Base-by-base conservation (phyloP, 257 asterid species). In the Nicotiana attenuata region DNA sequence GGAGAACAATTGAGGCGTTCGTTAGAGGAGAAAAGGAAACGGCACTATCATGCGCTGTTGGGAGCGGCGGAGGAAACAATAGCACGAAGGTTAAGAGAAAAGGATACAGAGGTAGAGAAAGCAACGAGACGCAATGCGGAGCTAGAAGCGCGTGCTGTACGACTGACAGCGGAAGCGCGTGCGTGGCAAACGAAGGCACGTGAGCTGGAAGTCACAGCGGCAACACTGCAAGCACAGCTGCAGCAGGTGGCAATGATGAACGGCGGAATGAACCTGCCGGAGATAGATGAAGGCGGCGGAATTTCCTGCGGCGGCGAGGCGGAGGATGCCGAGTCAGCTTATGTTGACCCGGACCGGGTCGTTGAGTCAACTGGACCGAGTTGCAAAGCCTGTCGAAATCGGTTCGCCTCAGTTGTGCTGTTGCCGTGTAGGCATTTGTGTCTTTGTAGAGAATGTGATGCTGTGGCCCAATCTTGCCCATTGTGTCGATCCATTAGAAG, bases 371-470 rank as follows among this genome's bases (percentile, higher is more conserved):
- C 78, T 11, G 88, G 88, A 17, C 85, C 87, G 86, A 28, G 85
- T 66, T 89, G 92, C 63, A 84, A 83, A 81, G 84, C 84, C 20
- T 89, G 92, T 71, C 65, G 86, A 80, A 63, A 80, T 19, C 76
- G 88, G 38, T 87, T 64, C 29, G 92, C 92, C 4, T 75, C 92
- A 5, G 77, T 84, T 66, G 88, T 89, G 79, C 16, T 89, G 68
- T 53, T 89, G 83, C 92, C 92, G 55, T 89, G 92, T 57, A 84
- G 90, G 60, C 92, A 89, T 82, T 76, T 89, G 33, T 87, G 90
- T 38, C 65, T 89, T 0, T 89, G 92, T 67, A 41, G 41, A 52
- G 82, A 71, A 29, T 89, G 92, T 33, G 92, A 87, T 63, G 76
- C 80, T 60, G 85, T 81, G 64, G 90, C 88, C 24, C 89, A 76